Percentiles rank a stretch among this genome's conserved stretches.
Evolutionary conservation across 768 basidiomycete genomes (phyloP).

Genomic region (Omphalotus guepiniiformis): DNA sequence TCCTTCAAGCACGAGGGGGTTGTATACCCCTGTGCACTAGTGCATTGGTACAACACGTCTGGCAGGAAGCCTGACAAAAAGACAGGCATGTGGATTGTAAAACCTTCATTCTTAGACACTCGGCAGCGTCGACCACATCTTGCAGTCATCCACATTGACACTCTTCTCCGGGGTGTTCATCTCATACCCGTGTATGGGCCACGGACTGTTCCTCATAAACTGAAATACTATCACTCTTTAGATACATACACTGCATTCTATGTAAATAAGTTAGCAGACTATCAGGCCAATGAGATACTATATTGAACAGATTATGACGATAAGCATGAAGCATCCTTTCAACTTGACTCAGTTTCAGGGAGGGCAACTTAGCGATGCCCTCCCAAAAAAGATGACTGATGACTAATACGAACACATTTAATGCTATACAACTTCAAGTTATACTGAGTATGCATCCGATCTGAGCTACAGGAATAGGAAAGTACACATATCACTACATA

Average conservation of each 20-base stretch:
- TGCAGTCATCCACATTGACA: slow-evolving; percentile 25
- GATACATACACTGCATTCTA: slow-evolving; percentile 25
- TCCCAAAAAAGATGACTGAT: too few species aligned
- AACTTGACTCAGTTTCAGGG: too few species aligned
- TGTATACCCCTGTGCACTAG: slow-evolving; percentile 23
- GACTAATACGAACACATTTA: too few species aligned
- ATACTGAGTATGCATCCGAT: too few species aligned
- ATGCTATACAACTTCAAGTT: too few species aligned
- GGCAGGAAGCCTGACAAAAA: slow-evolving; percentile 17
- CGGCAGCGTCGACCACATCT: slow-evolving; percentile 6
- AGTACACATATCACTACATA: too few species aligned
- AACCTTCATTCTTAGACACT: slow-evolving; percentile 18
- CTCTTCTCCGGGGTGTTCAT: slow-evolving; percentile 28
- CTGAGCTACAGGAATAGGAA: too few species aligned
- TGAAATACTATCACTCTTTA: slow-evolving; percentile 18
- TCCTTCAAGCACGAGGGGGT: slow-evolving; percentile 17
- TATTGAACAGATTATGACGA: too few species aligned
- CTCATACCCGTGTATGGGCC: slow-evolving; percentile 23
- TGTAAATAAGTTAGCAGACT: slow-evolving; percentile 28
- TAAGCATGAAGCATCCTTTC: too few species aligned
- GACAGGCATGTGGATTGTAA: slow-evolving; percentile 27
- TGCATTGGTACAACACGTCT: slow-evolving; percentile 23
- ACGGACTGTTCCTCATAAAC: slow-evolving; percentile 14
- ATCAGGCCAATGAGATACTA: slow-evolving; percentile 23
- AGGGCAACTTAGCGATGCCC: too few species aligned